These are phyloP conservation scores for Lepidium sativum DNA, from an alignment of 345 rosid genomes.

Conservation along the genomic window DNA sequence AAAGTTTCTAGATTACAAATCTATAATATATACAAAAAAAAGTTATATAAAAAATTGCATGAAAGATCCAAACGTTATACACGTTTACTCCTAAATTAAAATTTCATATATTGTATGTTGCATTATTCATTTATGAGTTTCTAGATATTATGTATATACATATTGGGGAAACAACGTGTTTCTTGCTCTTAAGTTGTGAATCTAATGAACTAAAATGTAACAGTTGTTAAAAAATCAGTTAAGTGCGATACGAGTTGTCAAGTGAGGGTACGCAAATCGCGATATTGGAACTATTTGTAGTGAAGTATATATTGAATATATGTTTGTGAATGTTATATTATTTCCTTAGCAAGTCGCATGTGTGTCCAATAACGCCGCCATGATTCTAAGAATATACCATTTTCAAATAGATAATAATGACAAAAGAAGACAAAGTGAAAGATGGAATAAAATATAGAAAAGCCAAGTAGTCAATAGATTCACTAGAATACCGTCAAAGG, in stretches of 20 bases:
- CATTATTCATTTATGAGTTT: too few species aligned
- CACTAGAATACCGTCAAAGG: slow-evolving; percentile 26
- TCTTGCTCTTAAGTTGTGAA: too few species aligned
- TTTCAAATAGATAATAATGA: slow-evolving; percentile 11
- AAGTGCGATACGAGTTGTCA: too few species aligned
- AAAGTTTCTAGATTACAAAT: not conserved
- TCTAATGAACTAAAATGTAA: not conserved
- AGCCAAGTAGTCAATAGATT: slow-evolving; percentile 17
- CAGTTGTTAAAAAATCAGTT: too few species aligned
- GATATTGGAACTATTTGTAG: not conserved
- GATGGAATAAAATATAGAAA: slow-evolving; percentile 12
- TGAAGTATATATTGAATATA: not conserved
- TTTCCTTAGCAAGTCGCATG: not conserved
- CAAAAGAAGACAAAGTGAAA: not conserved
- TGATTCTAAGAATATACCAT: slow-evolving; percentile 18
- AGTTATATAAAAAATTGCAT: not conserved
- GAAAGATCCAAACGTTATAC: too few species aligned
- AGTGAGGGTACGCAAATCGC: too few species aligned
- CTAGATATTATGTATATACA: too few species aligned
- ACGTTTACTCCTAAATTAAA: too few species aligned
- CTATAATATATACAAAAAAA: not conserved
- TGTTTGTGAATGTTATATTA: not conserved
- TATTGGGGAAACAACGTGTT: too few species aligned
- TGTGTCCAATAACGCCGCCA: slow-evolving; percentile 24
- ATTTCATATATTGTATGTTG: too few species aligned